Evolutionary conservation across 2,329 filamentous ascomycete genomes (phyloP).

Genomic region (Chrysosporium queenslandicum): DNA sequence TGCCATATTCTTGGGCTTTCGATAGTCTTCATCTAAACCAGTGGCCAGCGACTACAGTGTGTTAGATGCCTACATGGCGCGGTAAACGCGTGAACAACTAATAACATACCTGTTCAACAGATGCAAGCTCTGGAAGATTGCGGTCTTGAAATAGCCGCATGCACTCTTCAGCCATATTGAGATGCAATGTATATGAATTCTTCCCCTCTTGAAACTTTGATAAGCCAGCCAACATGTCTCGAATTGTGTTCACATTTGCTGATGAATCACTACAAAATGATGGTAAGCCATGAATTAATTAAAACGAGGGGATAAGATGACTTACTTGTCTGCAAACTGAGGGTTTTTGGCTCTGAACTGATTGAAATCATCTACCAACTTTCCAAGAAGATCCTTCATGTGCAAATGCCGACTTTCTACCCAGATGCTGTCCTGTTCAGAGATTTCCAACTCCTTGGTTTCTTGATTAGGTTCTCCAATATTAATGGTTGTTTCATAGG

Average conservation of each 20-base stretch:
- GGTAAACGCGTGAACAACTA: neutral
- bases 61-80: slow-evolving; percentile 8
- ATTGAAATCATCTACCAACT: slow-evolving; percentile 83
- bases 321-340: slow-evolving; percentile 67
- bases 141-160: slow-evolving; percentile 84
- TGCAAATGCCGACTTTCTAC: slow-evolving; percentile 86
- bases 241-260: slow-evolving; percentile 78
- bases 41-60: slow-evolving; percentile 53
- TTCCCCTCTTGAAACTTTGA: slow-evolving; percentile 95
- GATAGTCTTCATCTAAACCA: slow-evolving; percentile 82
- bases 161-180: slow-evolving; percentile 94
- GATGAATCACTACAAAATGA: slow-evolving; percentile 47
- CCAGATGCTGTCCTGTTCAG: slow-evolving; percentile 89
- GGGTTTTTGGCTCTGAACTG: slow-evolving; percentile 86
- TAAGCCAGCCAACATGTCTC: slow-evolving; percentile 91
- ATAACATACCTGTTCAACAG: slow-evolving; percentile 60
- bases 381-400: slow-evolving; percentile 96
- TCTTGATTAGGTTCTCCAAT: slow-evolving; percentile 60
- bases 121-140: slow-evolving; percentile 78
- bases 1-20: slow-evolving; percentile 79
- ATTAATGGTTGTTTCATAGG: slow-evolving; percentile 70
- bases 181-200: slow-evolving; percentile 83
- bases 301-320: neutral
- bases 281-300: neutral
- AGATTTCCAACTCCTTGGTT: slow-evolving; percentile 82